Evolutionary conservation across 2,329 filamentous ascomycete genomes (phyloP).

Genomic region (Exophiala viscosa): DNA sequence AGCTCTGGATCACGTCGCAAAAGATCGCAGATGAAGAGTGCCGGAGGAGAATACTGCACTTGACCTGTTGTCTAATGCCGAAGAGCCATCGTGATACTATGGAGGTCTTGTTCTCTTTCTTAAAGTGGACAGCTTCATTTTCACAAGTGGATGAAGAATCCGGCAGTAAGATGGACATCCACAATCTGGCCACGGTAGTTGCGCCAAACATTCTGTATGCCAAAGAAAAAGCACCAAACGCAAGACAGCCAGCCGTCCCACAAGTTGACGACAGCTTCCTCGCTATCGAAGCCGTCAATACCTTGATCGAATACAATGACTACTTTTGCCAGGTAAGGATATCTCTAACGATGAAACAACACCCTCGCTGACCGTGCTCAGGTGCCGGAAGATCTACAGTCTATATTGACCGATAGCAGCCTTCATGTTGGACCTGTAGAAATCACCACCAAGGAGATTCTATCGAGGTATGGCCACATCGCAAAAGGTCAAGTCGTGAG

Average conservation of each 20-base stretch:
- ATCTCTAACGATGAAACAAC: slow-evolving; percentile 8
- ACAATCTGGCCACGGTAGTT: slow-evolving; percentile 95
- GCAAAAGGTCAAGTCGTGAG: slow-evolving; percentile 56
- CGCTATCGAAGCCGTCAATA: slow-evolving; percentile 88
- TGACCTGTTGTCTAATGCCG: slow-evolving; percentile 87
- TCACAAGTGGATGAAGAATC: slow-evolving; percentile 95
- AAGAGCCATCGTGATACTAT: slow-evolving; percentile 90
- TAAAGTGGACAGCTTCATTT: slow-evolving; percentile 97
- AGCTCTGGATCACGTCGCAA: slow-evolving; percentile 82
- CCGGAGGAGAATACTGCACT: slow-evolving; percentile 78
- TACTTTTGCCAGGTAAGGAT: slow-evolving; percentile 83
- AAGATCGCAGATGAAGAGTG: slow-evolving; percentile 80
- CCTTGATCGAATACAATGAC: slow-evolving; percentile 87
- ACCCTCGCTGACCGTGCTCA: slow-evolving; percentile 37
- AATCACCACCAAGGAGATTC: slow-evolving; percentile 93
- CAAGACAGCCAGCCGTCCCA: slow-evolving; percentile 55
- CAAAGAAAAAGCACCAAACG: slow-evolving; percentile 51
- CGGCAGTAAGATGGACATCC: slow-evolving; percentile 97
- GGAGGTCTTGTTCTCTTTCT: slow-evolving; percentile 91
- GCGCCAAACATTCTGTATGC: slow-evolving; percentile 84
- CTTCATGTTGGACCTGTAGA: slow-evolving; percentile 80
- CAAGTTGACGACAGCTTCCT: slow-evolving; percentile 86
- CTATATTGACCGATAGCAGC: slow-evolving; percentile 75
- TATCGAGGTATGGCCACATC: slow-evolving; percentile 87
- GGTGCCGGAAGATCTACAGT: slow-evolving; percentile 90